These are phyloP conservation scores for Trametes cingulata DNA, from an alignment of 768 basidiomycete species.

Conservation along the genomic window DNA sequence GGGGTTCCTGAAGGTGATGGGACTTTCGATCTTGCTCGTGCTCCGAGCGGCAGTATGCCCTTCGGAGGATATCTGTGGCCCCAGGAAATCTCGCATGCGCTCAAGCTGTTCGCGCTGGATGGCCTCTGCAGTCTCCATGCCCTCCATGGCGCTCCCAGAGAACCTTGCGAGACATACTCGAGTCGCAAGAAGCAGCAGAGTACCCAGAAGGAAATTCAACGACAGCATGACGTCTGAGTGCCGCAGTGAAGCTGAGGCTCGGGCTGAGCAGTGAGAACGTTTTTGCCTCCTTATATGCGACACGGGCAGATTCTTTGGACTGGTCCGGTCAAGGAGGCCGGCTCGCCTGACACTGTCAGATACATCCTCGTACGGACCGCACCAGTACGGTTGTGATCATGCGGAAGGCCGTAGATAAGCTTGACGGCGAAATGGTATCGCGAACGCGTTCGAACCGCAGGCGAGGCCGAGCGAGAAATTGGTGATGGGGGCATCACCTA, in stretches of 20 bases:
- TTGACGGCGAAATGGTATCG: constrained; percentile 4
- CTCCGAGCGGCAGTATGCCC: constrained; percentile 1
- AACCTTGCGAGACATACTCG: constrained; percentile 13
- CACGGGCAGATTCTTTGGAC: neutral
- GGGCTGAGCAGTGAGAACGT: neutral
- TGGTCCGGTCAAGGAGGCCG: neutral
- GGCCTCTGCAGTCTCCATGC: constrained; percentile 27
- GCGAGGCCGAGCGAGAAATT: neutral
- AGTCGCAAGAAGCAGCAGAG: constrained; percentile 9
- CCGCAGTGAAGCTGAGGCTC: neutral
- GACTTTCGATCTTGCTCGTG: constrained; percentile 13
- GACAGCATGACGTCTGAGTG: neutral
- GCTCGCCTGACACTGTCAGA: neutral
- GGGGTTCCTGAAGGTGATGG: constrained; percentile 29
- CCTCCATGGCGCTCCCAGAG: constrained; percentile 28
- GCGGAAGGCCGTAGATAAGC: constrained; percentile 7
- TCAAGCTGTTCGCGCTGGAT: constrained; percentile 31
- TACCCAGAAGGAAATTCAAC: constrained; percentile 1
- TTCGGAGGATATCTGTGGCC: constrained; percentile 16
- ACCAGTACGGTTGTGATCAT: neutral
- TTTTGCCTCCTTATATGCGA: neutral
- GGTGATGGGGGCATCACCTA: neutral
- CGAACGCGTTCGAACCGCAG: neutral
- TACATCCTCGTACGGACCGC: neutral
- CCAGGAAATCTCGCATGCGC: constrained; percentile 30